Conservation (phyloP, 176 grass and related monocot genomes). For the Zea luxurians region DNA sequence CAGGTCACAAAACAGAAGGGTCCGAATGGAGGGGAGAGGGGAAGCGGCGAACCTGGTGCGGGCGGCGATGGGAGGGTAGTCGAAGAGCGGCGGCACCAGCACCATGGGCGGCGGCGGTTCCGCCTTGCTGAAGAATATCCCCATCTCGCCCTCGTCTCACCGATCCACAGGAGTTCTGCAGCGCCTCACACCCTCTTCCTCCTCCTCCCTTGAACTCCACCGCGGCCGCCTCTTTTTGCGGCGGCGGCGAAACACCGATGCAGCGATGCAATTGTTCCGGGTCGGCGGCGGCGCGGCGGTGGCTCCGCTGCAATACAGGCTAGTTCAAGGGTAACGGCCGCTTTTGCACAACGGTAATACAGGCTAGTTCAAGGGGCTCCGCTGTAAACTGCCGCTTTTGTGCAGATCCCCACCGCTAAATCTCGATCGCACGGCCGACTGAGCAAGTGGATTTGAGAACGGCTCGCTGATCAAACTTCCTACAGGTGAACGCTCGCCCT, state of each 20-base stretch:
- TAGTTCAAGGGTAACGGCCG: not conserved
- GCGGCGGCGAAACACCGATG: not conserved
- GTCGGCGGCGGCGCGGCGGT: not conserved
- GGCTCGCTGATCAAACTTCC: not conserved
- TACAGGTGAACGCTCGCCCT: too few species aligned
- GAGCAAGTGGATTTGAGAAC: not conserved
- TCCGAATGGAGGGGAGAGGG: not conserved
- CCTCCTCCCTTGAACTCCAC: not conserved
- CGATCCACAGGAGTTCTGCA: not conserved
- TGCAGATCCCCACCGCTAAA: not conserved
- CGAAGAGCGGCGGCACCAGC: conserved; percentile 93
- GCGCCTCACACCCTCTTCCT: too few species aligned
- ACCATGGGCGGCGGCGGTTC: conserved; percentile 90
- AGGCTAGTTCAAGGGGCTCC: not conserved
- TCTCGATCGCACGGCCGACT: not conserved
- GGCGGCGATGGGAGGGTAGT: conserved; percentile 85
- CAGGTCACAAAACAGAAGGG: not conserved
- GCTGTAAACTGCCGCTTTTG: not conserved
- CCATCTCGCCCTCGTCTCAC: conserved; percentile 30
- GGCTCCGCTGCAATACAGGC: not conserved
- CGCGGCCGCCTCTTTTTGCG: not conserved
- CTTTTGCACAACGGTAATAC: not conserved
- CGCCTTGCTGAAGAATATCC: conserved; percentile 39
- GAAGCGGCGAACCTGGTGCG: conserved; percentile 66
- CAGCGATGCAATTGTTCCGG: not conserved